Percentiles rank a stretch among this genome's conserved stretches.
These are phyloP conservation scores for Talaromyces albobiverticillius DNA, from an alignment of 2,329 filamentous ascomycete species.

Conservation along the genomic window DNA sequence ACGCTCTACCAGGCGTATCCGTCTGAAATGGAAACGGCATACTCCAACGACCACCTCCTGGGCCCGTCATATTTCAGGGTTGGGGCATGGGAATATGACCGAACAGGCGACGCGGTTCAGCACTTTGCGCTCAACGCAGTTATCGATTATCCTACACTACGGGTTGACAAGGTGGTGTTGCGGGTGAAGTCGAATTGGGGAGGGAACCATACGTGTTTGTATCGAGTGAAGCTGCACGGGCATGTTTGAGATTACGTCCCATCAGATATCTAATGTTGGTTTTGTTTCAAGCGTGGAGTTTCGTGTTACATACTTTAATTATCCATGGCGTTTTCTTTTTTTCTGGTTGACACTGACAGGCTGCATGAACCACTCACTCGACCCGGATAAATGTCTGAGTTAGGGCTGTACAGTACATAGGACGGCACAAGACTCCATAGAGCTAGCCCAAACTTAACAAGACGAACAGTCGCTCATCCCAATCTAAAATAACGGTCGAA, in stretches of 20 bases:
- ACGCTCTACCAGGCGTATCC: conserved; percentile 29
- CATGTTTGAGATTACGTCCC: conserved; percentile 16
- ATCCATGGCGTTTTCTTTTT: neutral
- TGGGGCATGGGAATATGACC: conserved; percentile 39
- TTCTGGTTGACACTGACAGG: too few species aligned
- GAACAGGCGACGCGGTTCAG: conserved; percentile 35
- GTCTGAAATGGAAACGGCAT: conserved; percentile 28
- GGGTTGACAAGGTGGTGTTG: conserved; percentile 40
- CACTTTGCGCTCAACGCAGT: conserved; percentile 36
- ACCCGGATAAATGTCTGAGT: too few species aligned
- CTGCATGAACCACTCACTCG: too few species aligned
- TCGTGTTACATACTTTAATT: neutral
- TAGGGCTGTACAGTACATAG: neutral
- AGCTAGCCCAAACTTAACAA: too few species aligned
- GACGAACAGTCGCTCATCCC: too few species aligned
- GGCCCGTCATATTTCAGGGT: conserved; percentile 38
- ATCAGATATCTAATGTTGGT: neutral
- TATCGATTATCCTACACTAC: conserved; percentile 33
- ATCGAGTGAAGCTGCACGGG: conserved; percentile 45
- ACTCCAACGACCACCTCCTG: conserved; percentile 35
- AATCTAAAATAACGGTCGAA: too few species aligned
- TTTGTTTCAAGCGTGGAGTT: neutral
- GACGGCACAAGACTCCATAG: too few species aligned
- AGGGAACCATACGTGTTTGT: conserved; percentile 42
- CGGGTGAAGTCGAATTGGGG: conserved; percentile 46